phyloP scores from a whole-genome alignment of 371 early-diverging fungal genomes.

The Syncephalis fuscata region DNA sequence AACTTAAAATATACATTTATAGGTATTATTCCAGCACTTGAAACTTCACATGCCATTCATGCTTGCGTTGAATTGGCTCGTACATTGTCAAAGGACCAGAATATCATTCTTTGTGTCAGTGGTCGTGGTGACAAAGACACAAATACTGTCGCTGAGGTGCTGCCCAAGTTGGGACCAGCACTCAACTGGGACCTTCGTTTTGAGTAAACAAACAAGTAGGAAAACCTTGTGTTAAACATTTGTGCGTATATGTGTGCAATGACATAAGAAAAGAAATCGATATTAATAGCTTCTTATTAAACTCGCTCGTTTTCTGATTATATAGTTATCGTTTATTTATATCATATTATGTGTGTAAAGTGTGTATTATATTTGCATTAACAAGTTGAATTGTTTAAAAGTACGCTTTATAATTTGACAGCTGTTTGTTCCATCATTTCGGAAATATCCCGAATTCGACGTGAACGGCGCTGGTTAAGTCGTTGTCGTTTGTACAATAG shows the following conservation, averaged over 20 bases:
- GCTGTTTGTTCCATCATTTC: conserved; percentile 11
- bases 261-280: not conserved
- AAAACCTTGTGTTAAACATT: too few relatives aligned
- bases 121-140: conserved; percentile 98
- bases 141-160: conserved; percentile 73
- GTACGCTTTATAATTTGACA: too few relatives aligned
- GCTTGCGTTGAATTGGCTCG: conserved; percentile 64
- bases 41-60: conserved; percentile 87
- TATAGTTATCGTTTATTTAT: too few relatives aligned
- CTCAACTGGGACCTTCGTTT: conserved; percentile 88
- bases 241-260: too few relatives aligned
- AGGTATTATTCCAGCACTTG: conserved; percentile 82
- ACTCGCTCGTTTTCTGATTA: too few relatives aligned
- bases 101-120: conserved; percentile 77
- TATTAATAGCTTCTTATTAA: not conserved
- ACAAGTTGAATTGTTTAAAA: too few relatives aligned
- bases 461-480: conserved; percentile 13
- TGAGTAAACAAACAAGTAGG: not conserved
- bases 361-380: too few relatives aligned
- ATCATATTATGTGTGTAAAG: too few relatives aligned
- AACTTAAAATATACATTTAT: not conserved
- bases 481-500: conserved; percentile 11
- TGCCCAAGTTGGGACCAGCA: conserved; percentile 76
- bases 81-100: conserved; percentile 54
- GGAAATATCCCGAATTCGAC: conserved; percentile 12